Percentiles rank a stretch among this genome's conserved stretches.
Conservation (phyloP, 2,329 filamentous ascomycete genomes). For the Aspergillus japonicus region DNA sequence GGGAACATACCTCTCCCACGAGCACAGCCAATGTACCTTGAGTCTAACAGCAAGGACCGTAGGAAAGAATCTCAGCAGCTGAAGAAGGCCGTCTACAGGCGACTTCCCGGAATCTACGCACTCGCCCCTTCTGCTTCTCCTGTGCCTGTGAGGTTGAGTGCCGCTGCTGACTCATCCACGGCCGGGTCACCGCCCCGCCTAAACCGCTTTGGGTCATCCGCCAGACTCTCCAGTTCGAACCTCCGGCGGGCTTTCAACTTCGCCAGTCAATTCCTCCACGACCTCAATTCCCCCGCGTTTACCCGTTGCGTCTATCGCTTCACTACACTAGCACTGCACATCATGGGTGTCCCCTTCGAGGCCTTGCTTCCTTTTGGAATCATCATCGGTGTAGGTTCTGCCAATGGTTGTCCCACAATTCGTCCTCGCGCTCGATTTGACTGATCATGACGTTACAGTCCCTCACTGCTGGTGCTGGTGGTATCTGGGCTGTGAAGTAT, state of each 20-base stretch:
- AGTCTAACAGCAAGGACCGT: background rate
- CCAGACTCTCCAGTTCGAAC: conserved; percentile 29
- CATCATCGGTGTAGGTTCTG: conserved; percentile 56
- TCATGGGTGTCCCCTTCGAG: conserved; percentile 67
- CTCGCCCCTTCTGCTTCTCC: conserved; percentile 32
- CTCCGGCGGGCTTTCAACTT: conserved; percentile 17
- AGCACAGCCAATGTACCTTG: conserved; percentile 1
- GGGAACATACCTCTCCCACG: conserved; percentile 15
- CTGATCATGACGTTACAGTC: conserved; percentile 46
- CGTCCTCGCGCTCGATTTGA: conserved; percentile 1
- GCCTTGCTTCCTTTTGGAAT: conserved; percentile 64
- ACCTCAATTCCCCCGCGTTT: conserved; percentile 8
- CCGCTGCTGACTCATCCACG: conserved; percentile 36
- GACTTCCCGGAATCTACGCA: conserved; percentile 32
- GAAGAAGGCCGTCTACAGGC: conserved; percentile 17
- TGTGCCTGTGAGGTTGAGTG: conserved; percentile 37
- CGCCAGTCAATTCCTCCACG: conserved; percentile 7
- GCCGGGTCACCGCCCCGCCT: conserved; percentile 20
- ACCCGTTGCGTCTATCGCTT: conserved; percentile 3
- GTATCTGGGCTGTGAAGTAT: conserved; percentile 57
- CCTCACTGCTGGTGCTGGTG: conserved; percentile 60
- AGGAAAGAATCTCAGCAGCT: conserved; percentile 20
- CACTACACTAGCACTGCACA: conserved; percentile 9
- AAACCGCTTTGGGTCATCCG: conserved; percentile 30
- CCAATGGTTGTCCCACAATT: conserved; percentile 12